Evolutionary conservation across 2,329 filamentous ascomycete genomes (phyloP), one percentile per base, ranked within the genome.

Genomic region (Xylariaceae sp.): DNA sequence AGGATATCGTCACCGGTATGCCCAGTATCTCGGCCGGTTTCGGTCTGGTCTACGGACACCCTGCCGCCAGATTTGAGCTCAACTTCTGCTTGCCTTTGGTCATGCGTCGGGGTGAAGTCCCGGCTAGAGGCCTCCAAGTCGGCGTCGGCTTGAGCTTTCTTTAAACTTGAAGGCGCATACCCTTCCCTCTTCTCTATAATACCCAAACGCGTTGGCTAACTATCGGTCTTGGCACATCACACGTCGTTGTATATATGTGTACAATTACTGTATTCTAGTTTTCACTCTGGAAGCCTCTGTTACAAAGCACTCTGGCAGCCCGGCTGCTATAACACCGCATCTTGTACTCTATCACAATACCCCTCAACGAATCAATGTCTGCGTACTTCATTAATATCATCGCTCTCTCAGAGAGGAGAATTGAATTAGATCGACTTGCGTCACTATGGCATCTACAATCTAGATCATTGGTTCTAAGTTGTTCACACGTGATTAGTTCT

Each of bases 91-190:
- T 99, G 60, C 94, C 94, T 1, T 70, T 99, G 53, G 86, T 93
- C 16, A 71, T 90, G 64, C 81, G 94, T 53, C 86, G 81, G 58
- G 91, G 90, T 34, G 94, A 99, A 73, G 87, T 94, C 62, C 87
- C 84, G 14, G 83, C 93, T 50, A 99, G 99, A 74, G 94, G 94
- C 1, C 68, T 99, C 58, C 91, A 94, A 69, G 86, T 99, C 63
- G 94, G 94, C n/a, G 90, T 99, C 39, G 94, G 94, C 45, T 91
- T 99, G 66, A 95, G 89, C 73, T 97, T 99, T 69, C 74, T 97
- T 79, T 97, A 88, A 61, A n/a, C 19, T 28, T 17, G 16, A 31
- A 9, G 11, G 16, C 19, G 2, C 19, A n/a, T 14, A 17, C 13
- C n/a, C n/a, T 12, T 17, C 9, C 7, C 22, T 28, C 6, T 10